Evolutionary conservation across 805 yeast genomes (phyloP).

Genomic region (Spathaspora arborariae): DNA sequence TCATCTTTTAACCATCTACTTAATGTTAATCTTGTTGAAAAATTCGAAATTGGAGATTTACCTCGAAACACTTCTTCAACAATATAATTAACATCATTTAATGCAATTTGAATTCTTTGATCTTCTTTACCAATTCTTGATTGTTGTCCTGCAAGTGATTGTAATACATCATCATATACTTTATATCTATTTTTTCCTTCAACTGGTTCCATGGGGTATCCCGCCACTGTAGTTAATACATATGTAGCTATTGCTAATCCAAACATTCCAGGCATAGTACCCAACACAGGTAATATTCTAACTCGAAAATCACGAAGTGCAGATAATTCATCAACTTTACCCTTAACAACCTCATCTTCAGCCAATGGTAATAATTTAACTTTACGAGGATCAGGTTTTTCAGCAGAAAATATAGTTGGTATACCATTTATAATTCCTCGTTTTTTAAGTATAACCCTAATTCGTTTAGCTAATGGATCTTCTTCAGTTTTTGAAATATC

Average conservation of each 20-base stretch:
- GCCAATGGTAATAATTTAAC: conserved; percentile 84
- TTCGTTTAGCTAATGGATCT: conserved; percentile 86
- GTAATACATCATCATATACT: conserved; percentile 77
- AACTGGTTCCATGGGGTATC: conserved; percentile 86
- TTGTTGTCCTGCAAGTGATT: conserved; percentile 83
- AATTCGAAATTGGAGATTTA: conserved; percentile 82
- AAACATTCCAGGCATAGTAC: conserved; percentile 96
- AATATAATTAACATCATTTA: conserved; percentile 73
- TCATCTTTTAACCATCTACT: conserved; percentile 78
- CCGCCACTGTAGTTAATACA: conserved; percentile 73
- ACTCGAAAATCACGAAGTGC: conserved; percentile 89
- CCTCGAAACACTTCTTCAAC: conserved; percentile 93
- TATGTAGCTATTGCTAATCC: conserved; percentile 88
- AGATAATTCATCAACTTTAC: conserved; percentile 81
- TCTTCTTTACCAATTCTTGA: conserved; percentile 69
- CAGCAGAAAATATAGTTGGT: conserved; percentile 88
- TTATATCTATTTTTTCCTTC: conserved; percentile 88
- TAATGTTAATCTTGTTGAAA: conserved; percentile 72
- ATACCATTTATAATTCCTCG: conserved; percentile 74
- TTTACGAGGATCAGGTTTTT: conserved; percentile 94
- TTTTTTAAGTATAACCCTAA: conserved; percentile 77
- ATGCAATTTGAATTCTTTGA: conserved; percentile 70
- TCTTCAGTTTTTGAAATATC: conserved; percentile 90
- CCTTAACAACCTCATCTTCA: conserved; percentile 74
- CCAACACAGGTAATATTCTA: conserved; percentile 90